Conservation (phyloP, 2,329 filamentous ascomycete species). For the Colletotrichum nymphaeae region DNA sequence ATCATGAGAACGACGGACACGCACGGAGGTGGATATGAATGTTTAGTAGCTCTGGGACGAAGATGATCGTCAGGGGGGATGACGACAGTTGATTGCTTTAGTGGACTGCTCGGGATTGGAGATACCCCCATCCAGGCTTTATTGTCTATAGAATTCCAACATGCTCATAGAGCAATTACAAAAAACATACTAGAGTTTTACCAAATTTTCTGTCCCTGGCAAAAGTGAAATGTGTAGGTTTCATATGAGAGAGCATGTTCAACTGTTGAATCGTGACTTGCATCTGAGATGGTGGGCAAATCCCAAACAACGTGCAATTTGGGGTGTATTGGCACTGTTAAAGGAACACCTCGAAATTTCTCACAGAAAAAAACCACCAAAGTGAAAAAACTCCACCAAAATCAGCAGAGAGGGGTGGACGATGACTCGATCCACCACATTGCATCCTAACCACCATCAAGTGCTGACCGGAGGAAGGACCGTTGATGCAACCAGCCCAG, state of each 20-base stretch:
- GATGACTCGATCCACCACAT: slow-evolving; percentile 32
- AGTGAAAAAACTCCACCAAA: slow-evolving; percentile 24
- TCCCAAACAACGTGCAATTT: slow-evolving; percentile 11
- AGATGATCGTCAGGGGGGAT: slow-evolving; percentile 5
- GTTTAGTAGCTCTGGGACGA: slow-evolving; percentile 15
- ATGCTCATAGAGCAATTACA: slow-evolving; percentile 20
- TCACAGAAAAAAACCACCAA: slow-evolving; percentile 4
- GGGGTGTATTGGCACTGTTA: slow-evolving; percentile 13
- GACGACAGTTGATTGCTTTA: background rate
- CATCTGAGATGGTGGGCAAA: background rate
- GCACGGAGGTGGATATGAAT: slow-evolving; percentile 24
- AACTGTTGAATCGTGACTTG: slow-evolving; percentile 14
- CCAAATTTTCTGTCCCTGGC: background rate
- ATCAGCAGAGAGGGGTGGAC: background rate
- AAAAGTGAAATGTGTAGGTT: background rate
- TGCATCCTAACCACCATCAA: background rate
- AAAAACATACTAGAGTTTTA: slow-evolving; percentile 15
- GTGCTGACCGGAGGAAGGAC: slow-evolving; percentile 23
- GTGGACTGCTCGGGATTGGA: slow-evolving; percentile 22
- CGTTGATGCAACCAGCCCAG: slow-evolving; percentile 7
- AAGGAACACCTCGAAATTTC: slow-evolving; percentile 26
- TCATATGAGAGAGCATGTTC: slow-evolving; percentile 6
- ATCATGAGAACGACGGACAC: slow-evolving; percentile 29
- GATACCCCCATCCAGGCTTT: slow-evolving; percentile 33
- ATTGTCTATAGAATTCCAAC: slow-evolving; percentile 29